phyloP scores from a whole-genome alignment of 2,329 filamentous ascomycete species.

The Verticillium alfalfae region DNA sequence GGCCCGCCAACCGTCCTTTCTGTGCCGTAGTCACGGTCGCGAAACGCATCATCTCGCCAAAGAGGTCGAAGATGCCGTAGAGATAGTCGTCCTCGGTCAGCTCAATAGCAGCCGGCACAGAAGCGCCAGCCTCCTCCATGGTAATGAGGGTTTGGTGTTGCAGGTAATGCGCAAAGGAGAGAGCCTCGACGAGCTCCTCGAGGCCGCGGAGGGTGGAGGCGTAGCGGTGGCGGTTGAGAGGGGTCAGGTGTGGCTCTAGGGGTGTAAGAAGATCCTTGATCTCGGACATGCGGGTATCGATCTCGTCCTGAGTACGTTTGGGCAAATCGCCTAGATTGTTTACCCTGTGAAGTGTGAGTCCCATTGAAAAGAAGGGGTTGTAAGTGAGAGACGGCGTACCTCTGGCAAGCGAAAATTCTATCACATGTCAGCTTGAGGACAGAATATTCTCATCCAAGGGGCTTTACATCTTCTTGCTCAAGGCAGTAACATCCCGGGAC shows the following conservation, averaged over 20 bases:
- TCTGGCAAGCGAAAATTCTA: slow-evolving; percentile 33
- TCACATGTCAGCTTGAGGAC: not conserved
- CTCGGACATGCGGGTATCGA: slow-evolving; percentile 61
- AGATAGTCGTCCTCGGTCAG: slow-evolving; percentile 82
- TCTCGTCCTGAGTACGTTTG: slow-evolving; percentile 58
- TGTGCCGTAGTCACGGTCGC: slow-evolving; percentile 84
- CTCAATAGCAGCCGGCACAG: slow-evolving; percentile 47
- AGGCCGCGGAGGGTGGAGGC: slow-evolving; percentile 73
- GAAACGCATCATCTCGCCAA: slow-evolving; percentile 95
- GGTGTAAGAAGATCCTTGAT: slow-evolving; percentile 64
- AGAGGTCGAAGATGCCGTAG: slow-evolving; percentile 87
- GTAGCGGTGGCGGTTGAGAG: slow-evolving; percentile 80
- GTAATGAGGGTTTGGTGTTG: slow-evolving; percentile 69
- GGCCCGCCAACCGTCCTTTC: slow-evolving; percentile 47
- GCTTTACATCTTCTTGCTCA: slow-evolving; percentile 91
- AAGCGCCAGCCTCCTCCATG: slow-evolving; percentile 50
- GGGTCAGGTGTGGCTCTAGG: slow-evolving; percentile 68
- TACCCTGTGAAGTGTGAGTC: slow-evolving; percentile 5
- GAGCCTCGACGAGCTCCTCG: slow-evolving; percentile 91
- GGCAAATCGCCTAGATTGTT: slow-evolving; percentile 10
- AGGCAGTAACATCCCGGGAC: slow-evolving; percentile 84
- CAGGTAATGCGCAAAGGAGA: slow-evolving; percentile 86
- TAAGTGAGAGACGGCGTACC: slow-evolving; percentile 18
- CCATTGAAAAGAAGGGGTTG: not conserved
- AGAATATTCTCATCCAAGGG: not conserved